phyloP scores from a whole-genome alignment of 2,329 filamentous ascomycete species.

The Albophoma yamanashiensis region DNA sequence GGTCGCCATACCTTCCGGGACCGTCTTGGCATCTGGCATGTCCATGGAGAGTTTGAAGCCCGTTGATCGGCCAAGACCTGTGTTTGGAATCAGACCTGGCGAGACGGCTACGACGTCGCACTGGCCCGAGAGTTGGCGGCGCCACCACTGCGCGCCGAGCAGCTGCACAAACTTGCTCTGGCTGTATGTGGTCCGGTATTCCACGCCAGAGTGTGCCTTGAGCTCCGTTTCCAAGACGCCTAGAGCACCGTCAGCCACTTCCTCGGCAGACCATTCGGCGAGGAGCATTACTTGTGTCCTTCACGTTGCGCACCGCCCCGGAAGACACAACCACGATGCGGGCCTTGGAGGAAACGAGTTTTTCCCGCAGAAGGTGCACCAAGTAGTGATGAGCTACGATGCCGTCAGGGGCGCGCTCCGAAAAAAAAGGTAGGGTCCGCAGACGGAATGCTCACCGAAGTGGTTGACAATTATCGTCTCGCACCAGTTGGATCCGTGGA shows the following conservation, averaged over 20 bases:
- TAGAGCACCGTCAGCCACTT: conserved; percentile 5
- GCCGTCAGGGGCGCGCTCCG: background rate
- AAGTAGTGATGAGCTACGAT: conserved; percentile 41
- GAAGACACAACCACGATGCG: conserved; percentile 41
- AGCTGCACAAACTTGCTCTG: conserved; percentile 40
- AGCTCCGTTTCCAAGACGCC: conserved; percentile 27
- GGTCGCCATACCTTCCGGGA: conserved; percentile 29
- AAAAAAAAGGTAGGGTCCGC: background rate
- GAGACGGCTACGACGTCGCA: conserved; percentile 41
- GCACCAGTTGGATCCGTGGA: conserved; percentile 36
- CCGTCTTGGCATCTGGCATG: conserved; percentile 34
- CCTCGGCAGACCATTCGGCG: conserved; percentile 1
- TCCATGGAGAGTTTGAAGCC: conserved; percentile 16
- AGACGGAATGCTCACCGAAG: conserved; percentile 26
- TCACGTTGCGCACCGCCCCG: conserved; percentile 30
- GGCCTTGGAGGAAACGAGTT: conserved; percentile 32
- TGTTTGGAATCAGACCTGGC: conserved; percentile 39
- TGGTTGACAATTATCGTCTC: conserved; percentile 41
- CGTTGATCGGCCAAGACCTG: conserved; percentile 25
- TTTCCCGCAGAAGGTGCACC: conserved; percentile 35
- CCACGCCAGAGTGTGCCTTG: conserved; percentile 24
- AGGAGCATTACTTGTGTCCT: conserved; percentile 21
- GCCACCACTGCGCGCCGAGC: conserved; percentile 44
- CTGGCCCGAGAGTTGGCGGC: conserved; percentile 32
- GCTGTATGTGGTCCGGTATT: conserved; percentile 21